Evolutionary conservation across 192 early-diverging fungal genomes (phyloP).

Genomic region (Coemansia sp.): DNA sequence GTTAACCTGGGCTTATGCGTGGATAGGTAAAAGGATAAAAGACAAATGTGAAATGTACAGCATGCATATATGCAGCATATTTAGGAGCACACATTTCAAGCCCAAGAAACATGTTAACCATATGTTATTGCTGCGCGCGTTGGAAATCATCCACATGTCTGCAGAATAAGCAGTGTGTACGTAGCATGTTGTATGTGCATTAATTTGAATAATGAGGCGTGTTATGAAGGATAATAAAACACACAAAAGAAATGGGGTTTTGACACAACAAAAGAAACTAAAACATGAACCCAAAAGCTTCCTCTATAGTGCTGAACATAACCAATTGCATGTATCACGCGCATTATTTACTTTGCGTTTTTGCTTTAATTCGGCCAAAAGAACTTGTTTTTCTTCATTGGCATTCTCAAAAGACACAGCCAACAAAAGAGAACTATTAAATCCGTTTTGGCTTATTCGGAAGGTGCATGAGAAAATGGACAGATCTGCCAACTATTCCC

Average conservation of each 20-base stretch:
- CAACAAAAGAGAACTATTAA: slow-evolving; percentile 4
- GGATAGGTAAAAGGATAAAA: background rate
- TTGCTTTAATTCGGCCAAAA: background rate
- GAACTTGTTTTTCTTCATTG: background rate
- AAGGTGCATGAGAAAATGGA: slow-evolving; percentile 1
- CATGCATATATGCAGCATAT: background rate
- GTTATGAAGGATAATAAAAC: background rate
- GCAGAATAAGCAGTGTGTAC: background rate
- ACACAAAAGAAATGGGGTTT: background rate
- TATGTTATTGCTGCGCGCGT: background rate
- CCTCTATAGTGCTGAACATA: background rate
- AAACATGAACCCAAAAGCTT: too few relatives aligned
- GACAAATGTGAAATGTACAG: background rate
- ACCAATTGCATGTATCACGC: background rate
- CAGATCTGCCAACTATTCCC: background rate
- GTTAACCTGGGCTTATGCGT: background rate
- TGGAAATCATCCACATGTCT: background rate
- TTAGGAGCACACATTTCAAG: background rate
- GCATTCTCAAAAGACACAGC: slow-evolving; percentile 14
- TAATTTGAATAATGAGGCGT: background rate
- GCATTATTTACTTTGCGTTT: background rate
- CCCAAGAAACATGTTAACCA: background rate
- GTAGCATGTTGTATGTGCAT: background rate
- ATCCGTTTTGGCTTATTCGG: background rate
- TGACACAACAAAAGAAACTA: background rate